Evolutionary conservation across 179 eudicot genomes (phyloP).

Genomic region (Beta corolliflora): DNA sequence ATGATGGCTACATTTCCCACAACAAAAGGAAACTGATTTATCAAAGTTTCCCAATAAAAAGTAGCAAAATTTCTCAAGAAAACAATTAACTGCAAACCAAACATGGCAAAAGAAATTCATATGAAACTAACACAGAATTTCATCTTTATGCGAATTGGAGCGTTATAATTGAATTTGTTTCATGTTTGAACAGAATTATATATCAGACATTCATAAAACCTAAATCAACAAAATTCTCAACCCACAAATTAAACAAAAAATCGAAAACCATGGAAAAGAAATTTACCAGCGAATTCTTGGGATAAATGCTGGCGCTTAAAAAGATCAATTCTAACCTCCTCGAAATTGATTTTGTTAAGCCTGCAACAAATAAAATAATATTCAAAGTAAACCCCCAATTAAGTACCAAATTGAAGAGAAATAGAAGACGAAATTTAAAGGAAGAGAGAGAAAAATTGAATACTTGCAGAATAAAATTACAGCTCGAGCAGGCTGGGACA

Average conservation of each 20-base stretch:
- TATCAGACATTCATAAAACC: too few relatives aligned
- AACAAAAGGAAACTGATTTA: not conserved
- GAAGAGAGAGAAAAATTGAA: not conserved
- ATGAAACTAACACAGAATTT: too few relatives aligned
- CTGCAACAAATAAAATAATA: slow-evolving; percentile 37
- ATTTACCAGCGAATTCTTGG: slow-evolving; percentile 47
- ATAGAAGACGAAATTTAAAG: not conserved
- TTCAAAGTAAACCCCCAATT: not conserved
- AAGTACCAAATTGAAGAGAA: not conserved
- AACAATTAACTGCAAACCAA: not conserved
- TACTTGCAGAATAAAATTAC: slow-evolving; percentile 51
- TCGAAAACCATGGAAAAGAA: not conserved
- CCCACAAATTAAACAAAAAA: not conserved
- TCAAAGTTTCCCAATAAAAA: not conserved
- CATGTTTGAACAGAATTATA: not conserved
- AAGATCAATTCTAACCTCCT: slow-evolving; percentile 54
- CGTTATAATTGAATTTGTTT: not conserved
- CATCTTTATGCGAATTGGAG: not conserved
- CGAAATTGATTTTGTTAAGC: slow-evolving; percentile 55
- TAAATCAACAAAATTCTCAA: not conserved
- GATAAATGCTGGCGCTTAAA: slow-evolving; percentile 41
- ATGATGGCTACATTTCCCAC: too few relatives aligned
- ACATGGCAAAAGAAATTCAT: not conserved
- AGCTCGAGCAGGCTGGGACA: slow-evolving; percentile 54
- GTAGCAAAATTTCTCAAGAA: not conserved